These are phyloP conservation scores for Rhamnella rubrinervis DNA, from an alignment of 331 rosid species.

Conservation along the genomic window DNA sequence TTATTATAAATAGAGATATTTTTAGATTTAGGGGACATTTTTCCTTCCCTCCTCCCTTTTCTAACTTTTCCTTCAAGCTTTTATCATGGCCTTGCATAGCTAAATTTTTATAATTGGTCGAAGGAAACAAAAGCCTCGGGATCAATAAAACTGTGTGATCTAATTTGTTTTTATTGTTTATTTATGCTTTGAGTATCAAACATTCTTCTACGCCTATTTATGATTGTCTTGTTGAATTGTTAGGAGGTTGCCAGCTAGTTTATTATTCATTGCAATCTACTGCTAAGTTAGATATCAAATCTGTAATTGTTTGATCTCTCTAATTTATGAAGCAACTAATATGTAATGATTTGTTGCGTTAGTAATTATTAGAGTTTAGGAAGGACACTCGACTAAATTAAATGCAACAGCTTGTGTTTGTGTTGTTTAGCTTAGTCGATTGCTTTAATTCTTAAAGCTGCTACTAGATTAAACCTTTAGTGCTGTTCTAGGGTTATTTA, in stretches of 20 bases:
- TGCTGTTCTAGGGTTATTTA: no score
- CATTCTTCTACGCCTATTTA: no score
- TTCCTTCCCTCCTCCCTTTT: background rate
- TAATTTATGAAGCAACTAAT: slow-evolving; percentile 3
- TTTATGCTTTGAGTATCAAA: no score
- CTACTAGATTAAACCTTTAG: no score
- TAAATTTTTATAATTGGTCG: background rate
- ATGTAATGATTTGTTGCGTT: background rate
- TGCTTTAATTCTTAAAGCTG: no score
- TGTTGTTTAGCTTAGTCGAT: background rate
- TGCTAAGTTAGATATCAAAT: no score
- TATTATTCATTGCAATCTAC: no score
- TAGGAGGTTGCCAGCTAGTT: no score
- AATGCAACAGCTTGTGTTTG: background rate
- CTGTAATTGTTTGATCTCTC: slow-evolving; percentile 8
- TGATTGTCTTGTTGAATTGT: no score
- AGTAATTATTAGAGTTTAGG: slow-evolving; percentile 3
- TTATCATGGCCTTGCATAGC: background rate
- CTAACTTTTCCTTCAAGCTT: slow-evolving; percentile 7
- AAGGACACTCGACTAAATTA: slow-evolving; percentile 1
- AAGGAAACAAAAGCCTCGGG: slow-evolving; percentile 1
- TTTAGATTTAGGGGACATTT: background rate
- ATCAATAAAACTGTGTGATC: no score
- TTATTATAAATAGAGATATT: no score
- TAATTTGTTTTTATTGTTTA: no score